These are phyloP conservation scores for Cucurbitaria berberidis DNA, from an alignment of 2,329 filamentous ascomycete genomes.

Conservation along the genomic window DNA sequence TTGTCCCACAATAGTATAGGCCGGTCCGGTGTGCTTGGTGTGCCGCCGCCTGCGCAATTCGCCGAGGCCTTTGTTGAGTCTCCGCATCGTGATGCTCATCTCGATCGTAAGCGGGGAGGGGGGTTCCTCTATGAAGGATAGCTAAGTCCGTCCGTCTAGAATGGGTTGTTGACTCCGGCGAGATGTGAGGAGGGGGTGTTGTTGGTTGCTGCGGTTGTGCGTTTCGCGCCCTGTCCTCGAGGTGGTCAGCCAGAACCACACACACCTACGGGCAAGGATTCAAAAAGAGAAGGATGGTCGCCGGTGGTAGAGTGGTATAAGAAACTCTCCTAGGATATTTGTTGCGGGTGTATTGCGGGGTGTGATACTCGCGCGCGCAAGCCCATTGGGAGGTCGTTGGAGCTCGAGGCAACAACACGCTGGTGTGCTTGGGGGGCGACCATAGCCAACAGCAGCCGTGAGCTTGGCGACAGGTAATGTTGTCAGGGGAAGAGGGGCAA, in stretches of 20 bases:
- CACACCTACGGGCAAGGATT: not conserved
- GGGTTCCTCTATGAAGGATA: not conserved
- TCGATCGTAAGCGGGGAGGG: not conserved
- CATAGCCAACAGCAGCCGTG: not conserved
- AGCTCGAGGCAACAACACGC: constrained; percentile 1
- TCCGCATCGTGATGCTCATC: not conserved
- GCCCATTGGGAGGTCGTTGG: not conserved
- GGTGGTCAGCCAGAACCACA: not conserved
- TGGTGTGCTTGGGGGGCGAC: not conserved
- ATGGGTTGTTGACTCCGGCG: not conserved
- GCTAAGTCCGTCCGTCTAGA: not conserved
- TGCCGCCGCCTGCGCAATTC: not conserved
- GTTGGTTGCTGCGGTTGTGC: not conserved
- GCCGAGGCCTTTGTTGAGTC: not conserved
- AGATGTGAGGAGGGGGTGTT: not conserved
- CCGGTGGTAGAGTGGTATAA: not conserved
- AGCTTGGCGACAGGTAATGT: not conserved
- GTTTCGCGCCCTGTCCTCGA: not conserved
- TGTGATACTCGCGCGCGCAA: not conserved
- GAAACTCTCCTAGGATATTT: not conserved
- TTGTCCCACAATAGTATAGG: not conserved
- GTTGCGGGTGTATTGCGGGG: not conserved
- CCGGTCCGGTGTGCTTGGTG: not conserved
- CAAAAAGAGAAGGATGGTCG: not conserved
- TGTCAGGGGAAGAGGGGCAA: not conserved